Evolutionary conservation across 2,329 filamentous ascomycete genomes (phyloP), one percentile per base, ranked within the genome.

Genomic region (Grosmannia clavigera): DNA sequence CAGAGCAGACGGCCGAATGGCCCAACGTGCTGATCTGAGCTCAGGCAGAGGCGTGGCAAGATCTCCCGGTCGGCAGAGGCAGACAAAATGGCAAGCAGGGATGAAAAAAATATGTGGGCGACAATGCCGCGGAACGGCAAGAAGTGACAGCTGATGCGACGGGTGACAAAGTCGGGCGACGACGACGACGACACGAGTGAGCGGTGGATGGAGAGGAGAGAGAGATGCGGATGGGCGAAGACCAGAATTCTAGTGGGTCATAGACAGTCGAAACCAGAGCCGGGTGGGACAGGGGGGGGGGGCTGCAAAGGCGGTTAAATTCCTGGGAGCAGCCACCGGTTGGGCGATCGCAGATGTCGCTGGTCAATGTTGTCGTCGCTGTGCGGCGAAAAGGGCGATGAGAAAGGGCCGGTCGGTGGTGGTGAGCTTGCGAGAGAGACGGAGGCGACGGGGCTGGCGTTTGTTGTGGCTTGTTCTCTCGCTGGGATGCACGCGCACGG

Each of bases 401-500:
- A 16, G 25, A 16, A 43, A 16, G 14, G 12, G 16, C 5, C 5
- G 14, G 12, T 19, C 40, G 16, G 40, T 6, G 40, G 19, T n/a
- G 43, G 43, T 46, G 43, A 46, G 43, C 16, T 6, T 19, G 12
- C 50, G 50, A 31, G 50, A 31, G 50, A 35, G 33, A 35, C 33
- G 33, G 33, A 35, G 33, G 33, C 10, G 31, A 25, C 53, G n/a
- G 53, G 55, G 55, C 55, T 57, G 55, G 2, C 25, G 55, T 57
- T 25, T 31, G 55, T 46, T 48, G 55, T 50, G 55, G 55, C 40
- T 57, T 35, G 38, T 29, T 31, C 33, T 22, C n/a, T n/a, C 25
- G 54, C 54, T 25, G 35, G 54, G 54, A 35, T 48, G 55, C 55
- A 48, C 56, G 56, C 56, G 56, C 56, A 58, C 56, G 56, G 56